These are phyloP conservation scores for Ceratocystis diversiconidia DNA, from an alignment of 2,329 filamentous ascomycete species.

Conservation along the genomic window DNA sequence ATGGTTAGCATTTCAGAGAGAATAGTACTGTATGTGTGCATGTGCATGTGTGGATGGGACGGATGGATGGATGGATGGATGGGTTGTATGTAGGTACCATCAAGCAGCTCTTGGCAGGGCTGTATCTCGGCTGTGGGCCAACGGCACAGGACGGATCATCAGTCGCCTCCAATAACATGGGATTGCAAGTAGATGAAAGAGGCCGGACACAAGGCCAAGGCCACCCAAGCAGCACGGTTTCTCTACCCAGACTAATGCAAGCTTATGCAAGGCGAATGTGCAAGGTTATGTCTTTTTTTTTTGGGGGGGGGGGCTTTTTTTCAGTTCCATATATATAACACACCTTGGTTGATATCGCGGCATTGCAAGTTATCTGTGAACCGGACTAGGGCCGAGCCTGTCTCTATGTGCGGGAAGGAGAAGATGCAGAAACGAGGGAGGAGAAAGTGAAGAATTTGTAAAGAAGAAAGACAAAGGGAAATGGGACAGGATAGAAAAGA, in stretches of 20 bases:
- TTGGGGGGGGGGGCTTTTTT: neutral
- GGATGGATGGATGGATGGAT: neutral
- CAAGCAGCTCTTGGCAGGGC: neutral
- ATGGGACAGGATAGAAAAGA: neutral
- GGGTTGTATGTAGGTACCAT: neutral
- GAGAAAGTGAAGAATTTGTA: neutral
- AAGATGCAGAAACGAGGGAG: neutral
- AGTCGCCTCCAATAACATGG: no score
- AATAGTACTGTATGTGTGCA: neutral
- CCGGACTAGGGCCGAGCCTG: neutral
- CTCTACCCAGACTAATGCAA: neutral
- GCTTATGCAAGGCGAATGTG: neutral
- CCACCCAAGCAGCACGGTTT: no score
- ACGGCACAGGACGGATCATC: neutral
- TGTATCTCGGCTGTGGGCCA: neutral
- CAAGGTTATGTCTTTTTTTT: neutral
- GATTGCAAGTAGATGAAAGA: neutral
- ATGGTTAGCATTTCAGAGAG: constrained; percentile 2
- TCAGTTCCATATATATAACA: neutral
- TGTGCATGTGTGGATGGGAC: neutral
- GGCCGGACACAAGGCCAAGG: neutral
- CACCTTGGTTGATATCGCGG: constrained; percentile 20
- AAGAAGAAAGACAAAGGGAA: neutral
- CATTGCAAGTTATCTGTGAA: constrained; percentile 9
- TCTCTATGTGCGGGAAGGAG: neutral